Evolutionary conservation across 2,329 filamentous ascomycete species (phyloP), one percentile per base, ranked within the genome.

Genomic region (Xylaria sp.): DNA sequence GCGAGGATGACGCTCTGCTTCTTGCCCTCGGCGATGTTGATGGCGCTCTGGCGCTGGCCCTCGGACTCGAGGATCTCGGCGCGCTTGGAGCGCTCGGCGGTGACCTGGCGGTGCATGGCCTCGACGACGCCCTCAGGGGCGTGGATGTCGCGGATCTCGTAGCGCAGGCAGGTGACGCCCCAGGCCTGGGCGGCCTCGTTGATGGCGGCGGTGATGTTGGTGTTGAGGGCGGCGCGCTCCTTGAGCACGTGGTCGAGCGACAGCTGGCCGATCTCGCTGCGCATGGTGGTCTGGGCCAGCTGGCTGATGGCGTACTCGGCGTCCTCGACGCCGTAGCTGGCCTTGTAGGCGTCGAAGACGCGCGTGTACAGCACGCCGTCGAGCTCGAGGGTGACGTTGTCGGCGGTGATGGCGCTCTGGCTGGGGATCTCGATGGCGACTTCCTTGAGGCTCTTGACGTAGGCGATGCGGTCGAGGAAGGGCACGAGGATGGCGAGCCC

Each of bases 261-360:
- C 69, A 99, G 87, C 82, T 98, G 96, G 73, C 96, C 96, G 77
- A 99, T 99, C 82, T 99, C 96, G 78, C 92, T 97, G 77, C 96
- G 94, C 96, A 99, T 99, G 0, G 96, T 98, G 12, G 96, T 99
- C 83, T 99, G 96, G 18, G 96, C 96, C 56, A 99, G 91, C 80
- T 99, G 96, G 9, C 93, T 96, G 80, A 99, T 98, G 81, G 96
- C 96, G 81, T 99, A 99, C 81, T 99, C 96, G 71, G 96, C 95
- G 79, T 99, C 96, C 83, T 99, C 96, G 39, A 99, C 96, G 46
- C 96, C 96, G 80, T 99, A 99, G 82, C 94, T 97, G 25, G 96
- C 96, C 83, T 98, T 99, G 83, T 97, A 99, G 12, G 96, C 95
- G 81, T 99, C 96, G 80, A 98, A 97, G 1, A 99, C 94, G 67